A percentile compares a stretch with the other conserved stretches of the same genome.
These are phyloP conservation scores for Myriosclerotinia duriaeana DNA, from an alignment of 2,329 filamentous ascomycete species.

Conservation along the genomic window DNA sequence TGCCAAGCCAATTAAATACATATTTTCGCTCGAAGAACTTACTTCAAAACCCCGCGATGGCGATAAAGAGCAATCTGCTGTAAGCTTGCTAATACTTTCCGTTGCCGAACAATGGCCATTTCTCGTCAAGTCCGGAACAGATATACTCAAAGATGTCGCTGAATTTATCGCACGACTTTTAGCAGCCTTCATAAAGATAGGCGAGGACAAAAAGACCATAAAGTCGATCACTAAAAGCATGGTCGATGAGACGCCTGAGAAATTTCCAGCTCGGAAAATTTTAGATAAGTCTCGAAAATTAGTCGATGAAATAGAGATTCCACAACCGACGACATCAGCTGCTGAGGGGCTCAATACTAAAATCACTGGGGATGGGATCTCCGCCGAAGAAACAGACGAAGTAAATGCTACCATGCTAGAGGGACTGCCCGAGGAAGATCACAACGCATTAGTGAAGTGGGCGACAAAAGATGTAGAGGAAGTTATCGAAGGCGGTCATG, in stretches of 20 bases:
- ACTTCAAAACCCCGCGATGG: constrained; percentile 42
- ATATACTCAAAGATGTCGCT: constrained; percentile 50
- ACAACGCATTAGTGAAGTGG: constrained; percentile 61
- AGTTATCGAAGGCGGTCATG: constrained; percentile 73
- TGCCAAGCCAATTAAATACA: constrained; percentile 77
- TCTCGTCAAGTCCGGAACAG: constrained; percentile 52
- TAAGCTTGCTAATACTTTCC: constrained; percentile 67
- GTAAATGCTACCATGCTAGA: constrained; percentile 28
- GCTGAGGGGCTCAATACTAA: neutral
- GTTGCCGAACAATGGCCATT: constrained; percentile 79
- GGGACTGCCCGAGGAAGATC: constrained; percentile 44
- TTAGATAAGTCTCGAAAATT: constrained; percentile 35
- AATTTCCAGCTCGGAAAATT: constrained; percentile 39
- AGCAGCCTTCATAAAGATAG: constrained; percentile 52
- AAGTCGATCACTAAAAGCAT: constrained; percentile 48
- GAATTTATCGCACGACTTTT: constrained; percentile 60
- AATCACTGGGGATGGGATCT: constrained; percentile 17
- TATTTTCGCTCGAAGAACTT: constrained; percentile 64
- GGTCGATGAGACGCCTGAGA: constrained; percentile 42
- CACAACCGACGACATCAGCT: constrained; percentile 23
- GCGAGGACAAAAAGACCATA: constrained; percentile 51
- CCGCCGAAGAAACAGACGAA: constrained; percentile 27
- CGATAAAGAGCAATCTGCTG: constrained; percentile 40
- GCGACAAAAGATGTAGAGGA: constrained; percentile 74
- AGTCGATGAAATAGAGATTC: constrained; percentile 34